phyloP scores from a whole-genome alignment of 257 asterid species.

The Jacaranda mimosifolia region DNA sequence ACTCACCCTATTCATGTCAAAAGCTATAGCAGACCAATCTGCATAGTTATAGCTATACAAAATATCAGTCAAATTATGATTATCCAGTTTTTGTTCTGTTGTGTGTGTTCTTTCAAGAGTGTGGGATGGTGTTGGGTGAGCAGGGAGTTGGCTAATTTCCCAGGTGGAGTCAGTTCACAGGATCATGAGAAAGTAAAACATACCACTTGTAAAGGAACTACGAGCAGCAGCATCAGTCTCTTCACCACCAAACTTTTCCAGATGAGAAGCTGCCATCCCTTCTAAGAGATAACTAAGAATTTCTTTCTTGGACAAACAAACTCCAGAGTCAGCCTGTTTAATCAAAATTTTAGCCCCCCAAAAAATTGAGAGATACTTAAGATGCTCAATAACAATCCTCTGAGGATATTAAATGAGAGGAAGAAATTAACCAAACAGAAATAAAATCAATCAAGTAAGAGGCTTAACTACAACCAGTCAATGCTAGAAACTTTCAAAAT shows the following conservation, averaged over 20 bases:
- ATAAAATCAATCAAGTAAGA: not conserved
- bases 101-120: not conserved
- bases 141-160: not conserved
- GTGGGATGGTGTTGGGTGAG: not conserved
- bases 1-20: not conserved
- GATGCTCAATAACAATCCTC: not conserved
- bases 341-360: conserved; percentile 35
- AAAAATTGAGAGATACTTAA: not conserved
- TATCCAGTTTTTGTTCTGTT: not conserved
- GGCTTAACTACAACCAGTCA: not conserved
- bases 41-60: not conserved
- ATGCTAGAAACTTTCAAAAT: not conserved
- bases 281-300: conserved; percentile 58
- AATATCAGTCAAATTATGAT: not conserved
- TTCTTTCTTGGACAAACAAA: conserved; percentile 70
- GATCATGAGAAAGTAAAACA: conserved; percentile 5
- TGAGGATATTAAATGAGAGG: not conserved
- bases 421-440: conserved; percentile 6
- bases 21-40: conserved; percentile 7
- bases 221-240: conserved; percentile 49
- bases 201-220: conserved; percentile 56
- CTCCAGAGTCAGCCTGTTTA: conserved; percentile 75
- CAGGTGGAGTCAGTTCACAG: not conserved
- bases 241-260: conserved; percentile 57
- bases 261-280: conserved; percentile 77